Evolutionary conservation across 805 yeast genomes (phyloP), one percentile per base, ranked within the genome.

Genomic region (Cyberlindnera maclurae): DNA sequence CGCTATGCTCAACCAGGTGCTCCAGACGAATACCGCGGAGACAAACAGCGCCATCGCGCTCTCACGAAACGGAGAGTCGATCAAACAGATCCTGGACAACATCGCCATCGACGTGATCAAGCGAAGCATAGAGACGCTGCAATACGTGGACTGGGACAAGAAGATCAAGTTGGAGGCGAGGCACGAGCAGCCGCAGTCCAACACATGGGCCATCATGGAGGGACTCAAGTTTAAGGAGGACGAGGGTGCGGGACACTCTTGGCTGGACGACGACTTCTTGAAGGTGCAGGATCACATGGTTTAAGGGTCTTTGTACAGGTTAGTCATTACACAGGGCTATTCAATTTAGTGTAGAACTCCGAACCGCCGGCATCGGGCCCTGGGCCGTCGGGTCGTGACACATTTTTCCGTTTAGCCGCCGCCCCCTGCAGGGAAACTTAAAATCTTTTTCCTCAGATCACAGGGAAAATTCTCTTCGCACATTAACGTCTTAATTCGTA

Each of bases 1-100:
- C 7, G 12, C 33, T 11, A 18, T 13, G 15, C n/a, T 36, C 13
- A 11, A 34, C 15, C 17, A 24, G 24, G 13, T 17, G 9, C 16
- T 28, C 15, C 17, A 26, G 24, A 26, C 34, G 13, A 33, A 36
- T 31, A 39, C 34, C 13, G 39, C 34, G 6, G 34, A 36, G 2
- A 43, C 54, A 0, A 44, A 50, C 12, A 34, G 34, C 9, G 57
- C 57, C 1, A 40, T 52, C 9, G 30, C 39, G 7, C 31, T 54
- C 3, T 52, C 55, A 1, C 42, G 43, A 15, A 50, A 49, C 15
- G 58, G 58, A 0, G 46, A 44, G 34, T 52, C 58, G 9, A 54
- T 54, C n/a, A 37, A 39, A 16, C 27, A 40, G 3, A 44, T 50
- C n/a, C 36, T 52, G 7, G 51, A 52, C 34, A 37, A 34, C 4